Evolutionary conservation across 805 yeast genomes (phyloP).

Genomic region (Metschnikowia vanudenii): DNA sequence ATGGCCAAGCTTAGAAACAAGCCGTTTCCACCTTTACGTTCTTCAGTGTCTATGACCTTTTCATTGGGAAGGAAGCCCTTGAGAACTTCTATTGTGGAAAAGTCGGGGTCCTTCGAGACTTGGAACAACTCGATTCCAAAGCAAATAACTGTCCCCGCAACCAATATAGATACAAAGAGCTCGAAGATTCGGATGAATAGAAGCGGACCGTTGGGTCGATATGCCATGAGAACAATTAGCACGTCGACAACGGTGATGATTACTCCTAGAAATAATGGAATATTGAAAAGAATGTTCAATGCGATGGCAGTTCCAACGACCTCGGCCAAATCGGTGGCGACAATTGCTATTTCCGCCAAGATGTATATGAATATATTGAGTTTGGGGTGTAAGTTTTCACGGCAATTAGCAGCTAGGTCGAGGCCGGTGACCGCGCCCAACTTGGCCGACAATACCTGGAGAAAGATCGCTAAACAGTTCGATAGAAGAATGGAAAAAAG

Average conservation of each 20-base stretch:
- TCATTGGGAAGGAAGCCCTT: slow-evolving; percentile 51
- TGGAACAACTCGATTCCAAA: slow-evolving; percentile 75
- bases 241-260: slow-evolving; percentile 84
- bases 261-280: slow-evolving; percentile 84
- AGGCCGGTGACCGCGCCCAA: slow-evolving; percentile 93
- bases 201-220: slow-evolving; percentile 81
- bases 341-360: slow-evolving; percentile 85
- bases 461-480: slow-evolving; percentile 80
- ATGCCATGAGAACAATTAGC: slow-evolving; percentile 79
- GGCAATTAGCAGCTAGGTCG: slow-evolving; percentile 86
- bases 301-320: slow-evolving; percentile 98
- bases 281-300: slow-evolving; percentile 71
- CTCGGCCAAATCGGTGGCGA: slow-evolving; percentile 95
- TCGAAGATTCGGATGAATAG: slow-evolving; percentile 77
- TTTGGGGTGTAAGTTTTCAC: slow-evolving; percentile 64
- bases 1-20: slow-evolving; percentile 77
- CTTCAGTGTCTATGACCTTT: slow-evolving; percentile 32
- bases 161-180: slow-evolving; percentile 72
- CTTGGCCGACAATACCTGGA: slow-evolving; percentile 82
- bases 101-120: slow-evolving; percentile 55
- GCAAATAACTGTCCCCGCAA: slow-evolving; percentile 79
- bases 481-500: slow-evolving; percentile 76
- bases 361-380: slow-evolving; percentile 63
- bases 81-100: slow-evolving; percentile 52
- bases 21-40: slow-evolving; percentile 45